Base-by-base conservation (phyloP, 129 eudicot genomes). In the Arctium minus region DNA sequence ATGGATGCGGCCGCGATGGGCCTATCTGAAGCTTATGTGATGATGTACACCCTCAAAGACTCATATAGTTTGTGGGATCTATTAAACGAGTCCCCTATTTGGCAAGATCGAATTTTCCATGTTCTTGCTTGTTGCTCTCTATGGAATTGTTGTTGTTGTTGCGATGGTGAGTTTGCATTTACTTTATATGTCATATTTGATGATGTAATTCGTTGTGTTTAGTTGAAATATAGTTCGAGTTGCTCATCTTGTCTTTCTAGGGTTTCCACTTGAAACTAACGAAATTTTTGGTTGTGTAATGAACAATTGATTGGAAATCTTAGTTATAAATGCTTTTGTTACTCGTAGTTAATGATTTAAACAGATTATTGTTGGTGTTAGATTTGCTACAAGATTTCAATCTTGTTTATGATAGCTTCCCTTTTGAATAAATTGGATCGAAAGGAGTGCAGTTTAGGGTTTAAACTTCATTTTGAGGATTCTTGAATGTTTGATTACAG, bases 51-150 rank as follows among this genome's bases (percentile, higher is more conserved):
- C 44, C 86, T 91, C 2, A 90, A 84, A 60, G 93, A 87, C 9
- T 85, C 96, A 2, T 76, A 85, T 10, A 87, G 36, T 81, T 77
- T 94, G 90, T 94, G 97, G 98, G 89, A 87, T 53, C 50, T 84
- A 22, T 36, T 94, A 18, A 94, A 92, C 70, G 53, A 91, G 7
- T 91, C 97, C 3, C 83, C 86, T 35, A 2, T 82, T 75, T 94
- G 96, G 98, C 98, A 94, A 84, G 92, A 92, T 81, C 91, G 94
- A 22, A 94, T 91, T 6, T 94, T 92, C 79, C 94, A 89, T 81
- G 29, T 81, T 50, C 97, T 94, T 37, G 90, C 97, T 36, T 33
- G 36, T 0, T 33, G 86, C 86, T 40, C 87, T 94, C 29, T 94
- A 89, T 81, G 97, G 93, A 31, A 70, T 92, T 85, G 91, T 92